These are phyloP conservation scores for Alliaria petiolata DNA, from an alignment of 345 rosid species.

Conservation along the genomic window DNA sequence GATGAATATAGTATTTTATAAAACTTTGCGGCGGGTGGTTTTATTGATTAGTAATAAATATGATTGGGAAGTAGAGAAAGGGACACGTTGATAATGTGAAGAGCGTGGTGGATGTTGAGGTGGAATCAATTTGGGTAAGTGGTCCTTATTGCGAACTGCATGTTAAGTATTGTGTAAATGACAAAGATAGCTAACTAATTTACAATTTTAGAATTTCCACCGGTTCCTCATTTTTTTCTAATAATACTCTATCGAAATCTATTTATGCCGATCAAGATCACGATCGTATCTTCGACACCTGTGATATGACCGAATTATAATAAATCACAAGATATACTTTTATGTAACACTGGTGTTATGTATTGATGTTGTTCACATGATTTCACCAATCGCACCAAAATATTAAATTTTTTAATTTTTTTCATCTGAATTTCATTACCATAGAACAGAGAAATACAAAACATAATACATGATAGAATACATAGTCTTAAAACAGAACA, in stretches of 20 bases:
- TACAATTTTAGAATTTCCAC: neutral
- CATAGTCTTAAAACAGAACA: no score
- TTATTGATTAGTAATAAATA: neutral
- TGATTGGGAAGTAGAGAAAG: neutral
- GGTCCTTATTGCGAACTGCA: slow-evolving; percentile 9
- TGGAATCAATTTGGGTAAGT: slow-evolving; percentile 17
- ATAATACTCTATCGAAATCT: neutral
- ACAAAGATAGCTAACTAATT: neutral
- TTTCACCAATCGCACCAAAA: neutral
- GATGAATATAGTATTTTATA: neutral
- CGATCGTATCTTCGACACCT: neutral
- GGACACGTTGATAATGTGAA: slow-evolving; percentile 32
- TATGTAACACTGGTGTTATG: neutral
- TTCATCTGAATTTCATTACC: no score
- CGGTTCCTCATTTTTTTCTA: neutral
- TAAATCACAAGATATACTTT: no score
- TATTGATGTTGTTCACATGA: slow-evolving; percentile 18
- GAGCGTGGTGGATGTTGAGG: slow-evolving; percentile 9
- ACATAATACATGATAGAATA: no score
- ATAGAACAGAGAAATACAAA: no score
- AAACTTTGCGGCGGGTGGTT: neutral
- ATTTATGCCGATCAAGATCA: neutral
- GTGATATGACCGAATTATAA: no score
- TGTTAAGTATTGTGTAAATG: neutral
- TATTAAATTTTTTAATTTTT: no score